Percentiles rank a stretch among this genome's conserved stretches.
These are phyloP conservation scores for Boletus pseudo-olivaceus DNA, from an alignment of 768 basidiomycete genomes.

Conservation along the genomic window DNA sequence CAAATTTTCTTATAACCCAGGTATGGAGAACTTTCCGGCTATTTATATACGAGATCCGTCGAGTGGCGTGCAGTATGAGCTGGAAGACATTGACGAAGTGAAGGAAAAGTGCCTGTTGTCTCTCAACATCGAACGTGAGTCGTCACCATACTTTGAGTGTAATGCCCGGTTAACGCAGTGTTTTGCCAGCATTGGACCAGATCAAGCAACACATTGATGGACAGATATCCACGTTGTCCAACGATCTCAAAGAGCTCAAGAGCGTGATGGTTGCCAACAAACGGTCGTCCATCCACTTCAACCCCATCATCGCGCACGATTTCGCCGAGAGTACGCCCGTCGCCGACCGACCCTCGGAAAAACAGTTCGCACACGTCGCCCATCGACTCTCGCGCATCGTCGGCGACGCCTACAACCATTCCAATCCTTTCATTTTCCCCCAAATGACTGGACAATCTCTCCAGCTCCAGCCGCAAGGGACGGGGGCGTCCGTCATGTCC, in stretches of 20 bases:
- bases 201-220: conserved; percentile 97
- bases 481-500: conserved; percentile 69
- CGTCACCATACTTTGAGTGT: background rate
- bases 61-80: conserved; percentile 91
- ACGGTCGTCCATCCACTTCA: conserved; percentile 47
- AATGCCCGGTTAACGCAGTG: conserved; percentile 4
- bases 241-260: conserved; percentile 88
- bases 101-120: conserved; percentile 85
- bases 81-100: conserved; percentile 93
- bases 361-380: conserved; percentile 69
- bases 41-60: conserved; percentile 93
- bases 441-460: conserved; percentile 69
- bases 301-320: conserved; percentile 50
- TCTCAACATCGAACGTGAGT: conserved; percentile 95
- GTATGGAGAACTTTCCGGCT: conserved; percentile 88
- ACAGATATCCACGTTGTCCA: conserved; percentile 80
- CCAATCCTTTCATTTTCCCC: conserved; percentile 42
- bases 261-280: conserved; percentile 54
- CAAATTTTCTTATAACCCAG: conserved; percentile 91
- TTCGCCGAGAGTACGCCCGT: conserved; percentile 65
- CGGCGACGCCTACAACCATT: conserved; percentile 36
- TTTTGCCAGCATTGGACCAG: conserved; percentile 81
- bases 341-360: conserved; percentile 66
- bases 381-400: conserved; percentile 72
- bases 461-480: conserved; percentile 58